Evolutionary conservation across 2,329 filamentous ascomycete species (phyloP), one percentile per base, ranked within the genome.

Genomic region (Fusarium heterosporum): DNA sequence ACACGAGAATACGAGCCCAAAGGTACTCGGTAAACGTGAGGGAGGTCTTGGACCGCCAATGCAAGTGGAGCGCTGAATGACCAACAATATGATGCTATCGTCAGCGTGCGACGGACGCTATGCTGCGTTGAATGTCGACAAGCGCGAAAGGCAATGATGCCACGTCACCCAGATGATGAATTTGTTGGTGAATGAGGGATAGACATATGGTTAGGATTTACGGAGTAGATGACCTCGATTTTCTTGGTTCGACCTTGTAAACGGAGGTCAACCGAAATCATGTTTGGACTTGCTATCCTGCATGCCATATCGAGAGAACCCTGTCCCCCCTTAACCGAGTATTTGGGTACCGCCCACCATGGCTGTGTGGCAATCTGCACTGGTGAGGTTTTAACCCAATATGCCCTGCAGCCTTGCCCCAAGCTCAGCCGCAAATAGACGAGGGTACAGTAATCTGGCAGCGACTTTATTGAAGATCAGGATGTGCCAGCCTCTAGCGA

Each of bases 321-420:
- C 68, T 65, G 62, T 42, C 51, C 66, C 60, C 63, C 67, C 64
- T 60, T 67, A 72, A 68, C 70, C 70, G 69, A 73, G 62, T 68
- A 66, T 62, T 58, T 72, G 70, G 70, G 66, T 69, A 52, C 51
- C 36, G 63, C 55, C 49, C 51, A 63, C 49, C 49, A 63, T 72
- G 58, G 56, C 58, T 63, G 51, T 30, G 46, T 63, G 51, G 61
- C 62, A 72, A 70, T 61, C 40, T 57, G 50, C 61, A 61, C 49
- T 59, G 42, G 58, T 40, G 56, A 63, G 52, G 67, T 36, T 70
- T 61, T 65, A 49, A 61, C 55, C 59, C 40, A 50, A 57, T 43
- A 54, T 32, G 45, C 50, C 50, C 57, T 54, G 51, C 58, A 62
- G 63, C 61, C 61, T 60, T 51, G 61, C 53, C 22, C 51, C 28